Evolutionary conservation across 306 rosid species (phyloP).

Genomic region (Acacia melanoxylon): DNA sequence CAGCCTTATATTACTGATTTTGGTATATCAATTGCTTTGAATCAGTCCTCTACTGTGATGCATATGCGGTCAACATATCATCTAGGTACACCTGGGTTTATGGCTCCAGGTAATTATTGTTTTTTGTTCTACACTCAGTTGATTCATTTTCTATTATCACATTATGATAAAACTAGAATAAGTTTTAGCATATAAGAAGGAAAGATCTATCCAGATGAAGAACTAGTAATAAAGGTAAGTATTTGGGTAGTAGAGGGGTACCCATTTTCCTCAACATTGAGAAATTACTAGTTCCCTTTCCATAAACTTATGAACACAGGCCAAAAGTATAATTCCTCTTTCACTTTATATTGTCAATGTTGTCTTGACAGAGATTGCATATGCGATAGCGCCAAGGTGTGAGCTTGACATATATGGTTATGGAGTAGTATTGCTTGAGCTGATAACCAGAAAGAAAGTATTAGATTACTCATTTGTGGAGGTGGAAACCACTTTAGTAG

Average conservation of each 20-base stretch:
- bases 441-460: not conserved
- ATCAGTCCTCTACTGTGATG: not conserved
- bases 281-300: not conserved
- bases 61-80: not conserved
- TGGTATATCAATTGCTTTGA: not conserved
- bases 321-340: not conserved
- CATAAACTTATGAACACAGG: not conserved
- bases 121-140: not conserved
- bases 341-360: not conserved
- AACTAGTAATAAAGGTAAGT: not conserved
- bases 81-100: not conserved
- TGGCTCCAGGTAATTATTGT: not conserved
- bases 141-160: not conserved
- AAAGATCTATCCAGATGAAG: not conserved
- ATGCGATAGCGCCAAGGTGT: constrained; percentile 22
- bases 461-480: constrained; percentile 34
- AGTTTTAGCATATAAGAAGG: not conserved
- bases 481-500: not conserved
- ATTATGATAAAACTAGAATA: not conserved
- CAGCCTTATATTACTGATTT: not conserved
- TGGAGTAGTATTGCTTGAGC: constrained; percentile 44
- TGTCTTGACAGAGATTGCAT: constrained; percentile 47
- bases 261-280: not conserved
- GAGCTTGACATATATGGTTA: constrained; percentile 56
- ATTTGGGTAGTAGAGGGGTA: not conserved